Base-by-base conservation (phyloP, 1,284 basidiomycete genomes). In the Fomitopsis pinicola region DNA sequence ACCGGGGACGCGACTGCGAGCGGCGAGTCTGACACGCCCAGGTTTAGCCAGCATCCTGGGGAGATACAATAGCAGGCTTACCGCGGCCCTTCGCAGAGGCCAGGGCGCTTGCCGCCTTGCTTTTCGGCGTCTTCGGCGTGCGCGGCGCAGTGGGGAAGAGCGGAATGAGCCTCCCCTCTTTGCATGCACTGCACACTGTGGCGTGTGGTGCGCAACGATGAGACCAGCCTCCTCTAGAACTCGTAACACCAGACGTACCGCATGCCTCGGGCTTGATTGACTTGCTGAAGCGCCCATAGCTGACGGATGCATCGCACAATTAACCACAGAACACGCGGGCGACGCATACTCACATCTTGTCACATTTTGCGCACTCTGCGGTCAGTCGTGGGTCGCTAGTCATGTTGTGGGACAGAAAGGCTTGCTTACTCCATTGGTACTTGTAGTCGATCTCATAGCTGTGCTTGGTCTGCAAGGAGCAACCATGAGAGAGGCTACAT, bases 361-460 rank as follows among this genome's bases (percentile, higher is more conserved):
- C 75, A 67, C 91, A 93, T 52, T 79, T 76, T 40, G 81, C 75
- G 66, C 91, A 93, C 72, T 85, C 87, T 89, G 58, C 22, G 50
- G 40, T 53, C 54, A 30, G 15, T 22, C 17, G 33, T 50, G 50
- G 30, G 36, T 45, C 40, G 17, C 22, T 45, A 42, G 57, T 14
- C 22, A 14, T 5, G 17, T 26, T 33, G 7, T 6, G 28, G 0
- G 6, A 50, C 5, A 15, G 14, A 30, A 28, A 2, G 2, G 3
- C 2, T 7, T 3, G 75, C 87, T 72, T 68, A 90, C 88, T 77
- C 92, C 92, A 95, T 67, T 87, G 78, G 68, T 81, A 95, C 57
- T 87, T 87, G 78, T 91, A 89, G 22, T 78, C 79, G 65, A 93
- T 92, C 61, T 90, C 87, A 68, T 94, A 94, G 67, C 83, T 77